These are phyloP conservation scores for Aspergillus felis DNA, from an alignment of 2,329 filamentous ascomycete species.

Conservation along the genomic window DNA sequence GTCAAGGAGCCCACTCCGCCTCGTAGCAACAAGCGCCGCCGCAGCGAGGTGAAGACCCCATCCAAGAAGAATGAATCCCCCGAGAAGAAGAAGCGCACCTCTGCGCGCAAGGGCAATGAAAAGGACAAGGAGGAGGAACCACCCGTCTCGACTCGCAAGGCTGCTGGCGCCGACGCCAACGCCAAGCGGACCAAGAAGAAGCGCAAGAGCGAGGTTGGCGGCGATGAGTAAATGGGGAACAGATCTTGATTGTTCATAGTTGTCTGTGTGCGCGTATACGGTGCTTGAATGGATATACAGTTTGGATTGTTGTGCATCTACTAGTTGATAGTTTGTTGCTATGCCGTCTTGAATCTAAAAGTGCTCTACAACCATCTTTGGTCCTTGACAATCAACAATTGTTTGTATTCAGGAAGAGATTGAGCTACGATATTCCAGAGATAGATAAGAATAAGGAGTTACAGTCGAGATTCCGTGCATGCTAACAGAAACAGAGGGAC, in stretches of 20 bases:
- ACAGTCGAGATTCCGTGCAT: too few species aligned
- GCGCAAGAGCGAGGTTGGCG: constrained; percentile 42
- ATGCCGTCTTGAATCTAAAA: not conserved
- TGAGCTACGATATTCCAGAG: too few species aligned
- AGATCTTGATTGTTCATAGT: constrained; percentile 4
- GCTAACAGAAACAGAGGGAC: too few species aligned
- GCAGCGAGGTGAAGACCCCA: constrained; percentile 36
- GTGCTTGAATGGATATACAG: not conserved
- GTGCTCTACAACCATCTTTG: too few species aligned
- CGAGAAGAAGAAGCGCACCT: constrained; percentile 27
- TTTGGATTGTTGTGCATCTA: not conserved
- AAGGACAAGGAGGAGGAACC: constrained; percentile 33
- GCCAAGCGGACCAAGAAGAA: constrained; percentile 43
- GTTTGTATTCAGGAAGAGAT: too few species aligned
- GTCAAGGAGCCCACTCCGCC: constrained; percentile 43
- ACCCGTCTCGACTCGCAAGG: constrained; percentile 25
- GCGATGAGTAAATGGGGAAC: constrained; percentile 18
- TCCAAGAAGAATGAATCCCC: constrained; percentile 36
- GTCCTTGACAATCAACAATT: too few species aligned
- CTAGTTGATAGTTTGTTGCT: not conserved
- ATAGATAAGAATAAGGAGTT: too few species aligned
- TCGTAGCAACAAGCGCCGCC: constrained; percentile 42
- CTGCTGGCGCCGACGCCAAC: constrained; percentile 29
- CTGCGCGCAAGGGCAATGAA: constrained; percentile 22
- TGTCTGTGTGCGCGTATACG: not conserved